A percentile compares a stretch with the other conserved stretches of the same genome.
Evolutionary conservation across 768 basidiomycete species (phyloP).

Genomic region (Pleurotus platypus): DNA sequence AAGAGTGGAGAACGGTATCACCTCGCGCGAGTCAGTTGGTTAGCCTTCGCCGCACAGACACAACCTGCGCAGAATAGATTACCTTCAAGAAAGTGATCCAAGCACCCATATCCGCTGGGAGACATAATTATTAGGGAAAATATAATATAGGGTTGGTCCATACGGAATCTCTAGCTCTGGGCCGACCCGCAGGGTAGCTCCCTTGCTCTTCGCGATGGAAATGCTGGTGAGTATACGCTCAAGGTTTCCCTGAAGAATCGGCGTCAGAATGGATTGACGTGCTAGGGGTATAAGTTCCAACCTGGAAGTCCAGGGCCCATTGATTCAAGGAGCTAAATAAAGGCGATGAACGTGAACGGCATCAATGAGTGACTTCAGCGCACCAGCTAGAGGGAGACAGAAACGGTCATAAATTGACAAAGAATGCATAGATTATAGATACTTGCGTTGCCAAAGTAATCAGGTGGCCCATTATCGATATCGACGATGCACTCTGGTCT

Average conservation of each 20-base stretch:
- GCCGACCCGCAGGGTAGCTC: conserved; percentile 89
- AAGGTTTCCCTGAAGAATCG: conserved; percentile 71
- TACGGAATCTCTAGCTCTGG: conserved; percentile 97
- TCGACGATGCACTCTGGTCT: no score
- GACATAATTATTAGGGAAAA: not conserved
- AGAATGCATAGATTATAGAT: no score
- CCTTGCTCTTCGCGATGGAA: conserved; percentile 78
- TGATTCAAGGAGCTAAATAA: conserved; percentile 82
- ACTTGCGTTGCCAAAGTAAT: conserved; percentile 87
- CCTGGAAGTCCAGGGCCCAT: conserved; percentile 96
- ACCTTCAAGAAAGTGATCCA: conserved; percentile 98
- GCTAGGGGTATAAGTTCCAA: conserved; percentile 16
- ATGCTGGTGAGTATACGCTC: conserved; percentile 90
- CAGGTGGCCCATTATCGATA: conserved; percentile 65
- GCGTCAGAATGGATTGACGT: no score
- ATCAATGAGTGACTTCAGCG: conserved; percentile 1
- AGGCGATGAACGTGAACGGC: conserved; percentile 9
- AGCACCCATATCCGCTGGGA: conserved; percentile 89
- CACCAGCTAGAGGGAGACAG: conserved; percentile 25
- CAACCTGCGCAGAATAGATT: not conserved
- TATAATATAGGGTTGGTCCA: conserved; percentile 11
- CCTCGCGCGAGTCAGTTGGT: conserved; percentile 43
- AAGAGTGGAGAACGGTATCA: conserved; percentile 94
- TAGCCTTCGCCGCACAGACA: conserved; percentile 1
- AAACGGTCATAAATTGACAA: conserved; percentile 15